Evolutionary conservation across 2,329 filamentous ascomycete genomes (phyloP), one percentile per base, ranked within the genome.

Genomic region (Colletotrichum sp.): DNA sequence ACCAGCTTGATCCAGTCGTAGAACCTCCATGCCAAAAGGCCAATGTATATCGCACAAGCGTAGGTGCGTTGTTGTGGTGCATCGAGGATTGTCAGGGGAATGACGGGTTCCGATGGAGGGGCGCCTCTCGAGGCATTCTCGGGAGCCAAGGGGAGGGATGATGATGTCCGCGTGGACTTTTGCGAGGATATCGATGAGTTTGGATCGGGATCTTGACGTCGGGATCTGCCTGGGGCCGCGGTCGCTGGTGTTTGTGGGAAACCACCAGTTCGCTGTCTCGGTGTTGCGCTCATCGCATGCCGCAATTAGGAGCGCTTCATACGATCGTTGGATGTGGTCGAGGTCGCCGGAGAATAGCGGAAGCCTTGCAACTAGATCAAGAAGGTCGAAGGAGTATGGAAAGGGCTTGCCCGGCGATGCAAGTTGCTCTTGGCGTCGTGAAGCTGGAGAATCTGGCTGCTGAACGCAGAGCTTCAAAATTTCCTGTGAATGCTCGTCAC

Each of bases 41-140:
- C 88, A 56, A 93, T 84, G 83, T 98, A 98, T 78, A 98, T 85
- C n/a, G 92, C 93, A 77, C 94, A 91, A 64, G 95, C 93, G 83
- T 98, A 98, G 80, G 98, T 91, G 71, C 97, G 92, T 86, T 99
- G 97, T 68, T 94, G 94, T 8, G 97, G 96, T 61, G 95, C 95
- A 87, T 98, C 96, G 83, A 98, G 89, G 62, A 98, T 87, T 78
- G 92, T 91, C 78, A 95, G 88, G 15, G 97, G 94, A 81, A 99
- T 96, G 71, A 98, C 86, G 38, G 97, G 96, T 69, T 87, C 82
- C 71, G 81, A 77, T 62, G 78, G 73, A 58, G 74, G 38, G 32
- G 34, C 56, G 21, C 55, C 55, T 78, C 68, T 62, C 34, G 80
- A 74, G 28, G 79, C 79, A 77, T 84, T 85, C 71, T 88, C 86